Percentiles rank a stretch among this genome's conserved stretches.
These are phyloP conservation scores for Biancaea sappan DNA, from an alignment of 306 rosid genomes.

Conservation along the genomic window DNA sequence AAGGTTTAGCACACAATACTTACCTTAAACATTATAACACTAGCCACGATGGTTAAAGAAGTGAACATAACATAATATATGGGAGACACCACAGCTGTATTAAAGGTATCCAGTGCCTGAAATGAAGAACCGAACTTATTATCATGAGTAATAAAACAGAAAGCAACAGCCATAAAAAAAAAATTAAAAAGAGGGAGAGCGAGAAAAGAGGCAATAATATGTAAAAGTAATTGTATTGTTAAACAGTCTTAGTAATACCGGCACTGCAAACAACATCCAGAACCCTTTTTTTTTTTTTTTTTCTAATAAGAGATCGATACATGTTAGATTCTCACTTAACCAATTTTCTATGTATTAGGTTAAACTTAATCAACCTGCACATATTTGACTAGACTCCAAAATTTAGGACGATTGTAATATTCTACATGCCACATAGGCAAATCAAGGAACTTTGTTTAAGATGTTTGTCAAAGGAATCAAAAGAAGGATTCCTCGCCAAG, in stretches of 20 bases:
- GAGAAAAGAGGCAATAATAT: neutral
- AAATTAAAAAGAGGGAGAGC: too few species aligned
- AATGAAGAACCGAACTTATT: conserved; percentile 28
- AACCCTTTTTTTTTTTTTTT: neutral
- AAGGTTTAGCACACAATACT: conserved; percentile 14
- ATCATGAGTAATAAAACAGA: conserved; percentile 16
- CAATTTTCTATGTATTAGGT: conserved; percentile 2
- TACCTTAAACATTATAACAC: conserved; percentile 91
- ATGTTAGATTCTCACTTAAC: conserved; percentile 11
- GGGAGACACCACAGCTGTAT: conserved; percentile 90
- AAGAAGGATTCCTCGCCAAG: neutral
- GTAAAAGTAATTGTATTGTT: conserved; percentile 5
- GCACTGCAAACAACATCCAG: conserved; percentile 1
- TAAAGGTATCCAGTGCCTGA: conserved; percentile 91
- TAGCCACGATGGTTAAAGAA: conserved; percentile 80
- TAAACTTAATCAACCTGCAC: conserved; percentile 7
- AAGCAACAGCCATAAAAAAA: conserved; percentile 21
- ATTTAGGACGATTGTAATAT: conserved; percentile 1
- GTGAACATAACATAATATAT: conserved; percentile 92
- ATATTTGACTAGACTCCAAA: neutral
- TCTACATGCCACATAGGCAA: conserved; percentile 1
- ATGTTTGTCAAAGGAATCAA: neutral
- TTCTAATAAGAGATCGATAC: neutral
- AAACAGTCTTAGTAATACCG: conserved; percentile 1
- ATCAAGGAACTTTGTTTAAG: neutral